These are phyloP conservation scores for Epichloe sylvatica DNA, from an alignment of 2,329 filamentous ascomycete species.

Conservation along the genomic window DNA sequence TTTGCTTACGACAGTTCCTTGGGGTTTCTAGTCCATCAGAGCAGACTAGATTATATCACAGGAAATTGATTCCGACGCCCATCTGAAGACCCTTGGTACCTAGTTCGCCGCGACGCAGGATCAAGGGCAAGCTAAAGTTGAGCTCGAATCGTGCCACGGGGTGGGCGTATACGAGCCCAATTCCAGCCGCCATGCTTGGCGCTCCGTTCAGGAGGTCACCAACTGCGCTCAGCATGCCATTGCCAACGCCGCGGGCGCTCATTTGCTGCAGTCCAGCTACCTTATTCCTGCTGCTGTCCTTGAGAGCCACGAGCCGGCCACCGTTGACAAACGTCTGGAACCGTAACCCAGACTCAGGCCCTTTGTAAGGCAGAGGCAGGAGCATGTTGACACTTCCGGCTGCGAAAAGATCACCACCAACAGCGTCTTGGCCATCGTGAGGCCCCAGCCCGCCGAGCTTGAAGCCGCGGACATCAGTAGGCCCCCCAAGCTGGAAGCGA, in stretches of 20 bases:
- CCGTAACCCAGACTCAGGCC: constrained; percentile 69
- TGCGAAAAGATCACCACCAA: constrained; percentile 85
- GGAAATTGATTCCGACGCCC: constrained; percentile 90
- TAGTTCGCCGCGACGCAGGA: constrained; percentile 70
- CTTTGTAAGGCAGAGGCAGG: constrained; percentile 68
- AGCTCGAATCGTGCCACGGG: constrained; percentile 87
- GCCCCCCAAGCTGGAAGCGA: constrained; percentile 91
- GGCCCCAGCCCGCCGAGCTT: constrained; percentile 79
- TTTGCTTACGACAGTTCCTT: background rate
- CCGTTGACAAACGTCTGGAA: constrained; percentile 87
- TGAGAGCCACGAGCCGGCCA: constrained; percentile 68
- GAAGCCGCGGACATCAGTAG: constrained; percentile 90
- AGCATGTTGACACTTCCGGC: constrained; percentile 79
- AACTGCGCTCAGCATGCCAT: constrained; percentile 47
- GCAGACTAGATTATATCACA: constrained; percentile 37
- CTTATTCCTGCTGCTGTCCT: constrained; percentile 37
- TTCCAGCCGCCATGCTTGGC: constrained; percentile 73
- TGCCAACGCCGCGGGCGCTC: constrained; percentile 31
- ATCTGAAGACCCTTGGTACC: constrained; percentile 84
- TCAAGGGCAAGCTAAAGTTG: constrained; percentile 83
- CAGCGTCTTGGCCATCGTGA: constrained; percentile 68
- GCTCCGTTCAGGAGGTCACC: constrained; percentile 58
- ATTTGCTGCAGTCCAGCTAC: constrained; percentile 22
- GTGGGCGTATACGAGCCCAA: constrained; percentile 90
- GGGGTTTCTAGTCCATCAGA: background rate